Evolutionary conservation across 2,329 filamentous ascomycete genomes (phyloP).

Genomic region (Claviceps arundinis): DNA sequence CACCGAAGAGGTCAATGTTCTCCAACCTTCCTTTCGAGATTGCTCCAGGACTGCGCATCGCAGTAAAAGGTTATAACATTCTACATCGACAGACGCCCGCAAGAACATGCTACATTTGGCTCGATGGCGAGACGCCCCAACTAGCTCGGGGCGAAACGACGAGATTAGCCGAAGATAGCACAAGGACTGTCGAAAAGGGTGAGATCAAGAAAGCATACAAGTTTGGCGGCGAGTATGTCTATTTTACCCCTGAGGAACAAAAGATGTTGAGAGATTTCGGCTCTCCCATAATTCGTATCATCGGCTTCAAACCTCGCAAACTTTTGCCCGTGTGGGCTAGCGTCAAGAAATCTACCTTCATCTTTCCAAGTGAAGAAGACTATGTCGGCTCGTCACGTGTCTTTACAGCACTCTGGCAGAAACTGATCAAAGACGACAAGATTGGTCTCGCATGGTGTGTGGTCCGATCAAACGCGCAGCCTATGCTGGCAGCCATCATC

Average conservation of each 20-base stretch:
- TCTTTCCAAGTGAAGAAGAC: constrained; percentile 85
- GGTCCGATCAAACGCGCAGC: constrained; percentile 65
- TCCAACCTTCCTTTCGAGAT: constrained; percentile 79
- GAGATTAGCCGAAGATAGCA: constrained; percentile 64
- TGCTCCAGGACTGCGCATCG: constrained; percentile 71
- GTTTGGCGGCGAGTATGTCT: constrained; percentile 81
- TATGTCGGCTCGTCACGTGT: constrained; percentile 85
- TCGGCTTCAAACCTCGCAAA: constrained; percentile 80
- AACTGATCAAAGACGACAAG: constrained; percentile 65
- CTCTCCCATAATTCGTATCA: constrained; percentile 68
- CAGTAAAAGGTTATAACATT: constrained; percentile 85
- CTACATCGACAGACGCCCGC: constrained; percentile 73
- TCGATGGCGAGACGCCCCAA: constrained; percentile 73
- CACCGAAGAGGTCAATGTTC: constrained; percentile 74
- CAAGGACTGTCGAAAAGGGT: constrained; percentile 60
- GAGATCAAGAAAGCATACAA: constrained; percentile 91
- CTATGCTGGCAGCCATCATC: constrained; percentile 67
- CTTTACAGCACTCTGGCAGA: constrained; percentile 82
- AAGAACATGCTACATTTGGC: constrained; percentile 75
- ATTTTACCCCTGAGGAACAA: constrained; percentile 76
- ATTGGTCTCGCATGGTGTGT: constrained; percentile 86
- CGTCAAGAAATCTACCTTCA: constrained; percentile 74
- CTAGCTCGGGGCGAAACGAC: constrained; percentile 64
- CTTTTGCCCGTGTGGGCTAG: constrained; percentile 73
- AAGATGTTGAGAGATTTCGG: constrained; percentile 68